Percentiles rank a stretch among this genome's conserved stretches.
These are phyloP conservation scores for Pseudisothecium myosuroides DNA, from an alignment of 225 moss, liverwort and hornwort species.

Conservation along the genomic window DNA sequence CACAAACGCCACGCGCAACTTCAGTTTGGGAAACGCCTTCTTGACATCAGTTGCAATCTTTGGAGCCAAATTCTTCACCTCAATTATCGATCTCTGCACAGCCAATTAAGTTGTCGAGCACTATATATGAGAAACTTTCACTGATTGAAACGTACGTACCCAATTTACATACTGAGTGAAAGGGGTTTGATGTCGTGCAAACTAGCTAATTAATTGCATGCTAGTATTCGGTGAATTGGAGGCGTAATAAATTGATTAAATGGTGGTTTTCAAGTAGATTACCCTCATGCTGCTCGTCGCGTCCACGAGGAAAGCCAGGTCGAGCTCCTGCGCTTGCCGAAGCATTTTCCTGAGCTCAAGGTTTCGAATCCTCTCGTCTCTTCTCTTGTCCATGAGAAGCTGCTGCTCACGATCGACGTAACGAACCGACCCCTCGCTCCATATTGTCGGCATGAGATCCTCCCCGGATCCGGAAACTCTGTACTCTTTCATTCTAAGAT, in stretches of 20 bases:
- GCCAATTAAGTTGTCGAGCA: neutral
- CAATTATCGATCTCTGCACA: neutral
- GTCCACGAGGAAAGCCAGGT: neutral
- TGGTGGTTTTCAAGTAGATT: neutral
- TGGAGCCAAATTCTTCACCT: slow-evolving; percentile 38
- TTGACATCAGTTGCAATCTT: no score
- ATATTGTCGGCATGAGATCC: neutral
- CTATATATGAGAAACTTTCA: no score
- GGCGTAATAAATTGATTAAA: no score
- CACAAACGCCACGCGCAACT: no score
- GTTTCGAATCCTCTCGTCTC: neutral
- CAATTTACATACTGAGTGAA: neutral
- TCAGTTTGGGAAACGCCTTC: no score
- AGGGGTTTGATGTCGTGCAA: neutral
- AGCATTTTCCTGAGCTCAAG: neutral
- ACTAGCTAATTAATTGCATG: no score
- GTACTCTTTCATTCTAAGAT: neutral
- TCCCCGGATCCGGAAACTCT: neutral
- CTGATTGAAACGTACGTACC: no score
- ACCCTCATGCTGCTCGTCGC: neutral
- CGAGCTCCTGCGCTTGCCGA: neutral
- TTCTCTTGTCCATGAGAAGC: neutral
- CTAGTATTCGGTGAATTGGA: neutral
- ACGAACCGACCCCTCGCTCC: neutral
- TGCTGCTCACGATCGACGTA: no score